phyloP scores from a whole-genome alignment of 139 green algal species.

The Deuterostichococcus epilithicus region DNA sequence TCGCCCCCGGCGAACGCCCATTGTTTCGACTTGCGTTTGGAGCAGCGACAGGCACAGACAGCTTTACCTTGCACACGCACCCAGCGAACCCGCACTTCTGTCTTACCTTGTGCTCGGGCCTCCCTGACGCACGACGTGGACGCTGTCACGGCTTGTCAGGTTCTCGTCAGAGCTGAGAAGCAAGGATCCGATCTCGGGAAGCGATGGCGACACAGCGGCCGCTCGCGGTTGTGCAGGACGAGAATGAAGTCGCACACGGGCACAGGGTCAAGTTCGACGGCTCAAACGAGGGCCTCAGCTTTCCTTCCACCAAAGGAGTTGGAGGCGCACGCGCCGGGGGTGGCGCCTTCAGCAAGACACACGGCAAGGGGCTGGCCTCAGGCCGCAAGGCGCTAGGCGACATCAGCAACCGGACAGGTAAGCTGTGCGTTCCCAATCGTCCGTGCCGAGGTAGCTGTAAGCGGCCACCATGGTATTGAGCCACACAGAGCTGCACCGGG shows the following conservation, averaged over 20 bases:
- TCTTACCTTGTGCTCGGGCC: too few relatives aligned
- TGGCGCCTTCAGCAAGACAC: not conserved
- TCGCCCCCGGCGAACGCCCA: too few relatives aligned
- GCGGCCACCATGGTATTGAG: not conserved
- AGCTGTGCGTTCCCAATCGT: not conserved
- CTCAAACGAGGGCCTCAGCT: not conserved
- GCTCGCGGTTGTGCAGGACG: not conserved
- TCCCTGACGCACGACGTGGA: too few relatives aligned
- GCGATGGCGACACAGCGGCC: not conserved
- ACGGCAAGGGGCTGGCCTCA: not conserved
- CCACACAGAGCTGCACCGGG: not conserved
- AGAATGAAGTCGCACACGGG: not conserved
- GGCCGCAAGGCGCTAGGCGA: slow-evolving; percentile 13
- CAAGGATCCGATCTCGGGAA: too few relatives aligned
- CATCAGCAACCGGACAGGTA: slow-evolving; percentile 12
- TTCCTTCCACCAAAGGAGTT: not conserved
- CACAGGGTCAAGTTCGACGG: not conserved
- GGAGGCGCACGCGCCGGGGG: too few relatives aligned
- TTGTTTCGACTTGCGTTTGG: too few relatives aligned
- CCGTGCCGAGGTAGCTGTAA: not conserved
- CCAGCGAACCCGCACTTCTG: too few relatives aligned
- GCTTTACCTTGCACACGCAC: too few relatives aligned
- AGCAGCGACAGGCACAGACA: too few relatives aligned
- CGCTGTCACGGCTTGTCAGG: too few relatives aligned
- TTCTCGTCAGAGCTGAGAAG: too few relatives aligned